Percentiles rank a stretch among this genome's conserved stretches.
Conservation (phyloP, 2,329 filamentous ascomycete genomes). For the Aspergillus amoenus region DNA sequence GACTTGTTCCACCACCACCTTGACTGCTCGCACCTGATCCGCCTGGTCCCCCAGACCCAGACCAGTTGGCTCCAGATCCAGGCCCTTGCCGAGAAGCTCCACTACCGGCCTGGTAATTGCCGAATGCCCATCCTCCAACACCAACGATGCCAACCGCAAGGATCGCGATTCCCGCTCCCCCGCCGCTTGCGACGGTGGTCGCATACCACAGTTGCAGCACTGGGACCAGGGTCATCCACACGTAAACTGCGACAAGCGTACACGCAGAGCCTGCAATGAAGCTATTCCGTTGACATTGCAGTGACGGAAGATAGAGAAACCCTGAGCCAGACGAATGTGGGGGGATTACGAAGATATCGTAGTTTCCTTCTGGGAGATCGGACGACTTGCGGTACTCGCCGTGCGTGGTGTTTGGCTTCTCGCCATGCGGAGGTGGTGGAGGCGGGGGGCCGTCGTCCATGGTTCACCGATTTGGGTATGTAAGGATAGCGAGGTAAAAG, state of each 20-base stretch:
- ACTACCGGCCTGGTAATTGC: constrained; percentile 57
- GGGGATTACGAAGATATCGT: constrained; percentile 96
- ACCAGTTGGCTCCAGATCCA: constrained; percentile 22
- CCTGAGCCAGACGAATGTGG: constrained; percentile 85
- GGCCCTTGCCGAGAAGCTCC: constrained; percentile 20
- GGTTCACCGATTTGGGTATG: constrained; percentile 8
- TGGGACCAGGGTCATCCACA: constrained; percentile 74
- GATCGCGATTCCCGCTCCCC: constrained; percentile 70
- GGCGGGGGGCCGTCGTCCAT: constrained; percentile 57
- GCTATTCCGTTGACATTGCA: constrained; percentile 82
- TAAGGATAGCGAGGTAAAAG: neutral
- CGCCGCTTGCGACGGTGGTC: constrained; percentile 68
- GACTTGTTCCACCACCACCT: constrained; percentile 18
- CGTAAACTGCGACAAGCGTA: constrained; percentile 68
- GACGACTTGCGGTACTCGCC: constrained; percentile 46
- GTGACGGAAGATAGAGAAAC: constrained; percentile 90
- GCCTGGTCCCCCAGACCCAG: constrained; percentile 13
- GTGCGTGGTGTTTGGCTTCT: constrained; percentile 67
- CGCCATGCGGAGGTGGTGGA: constrained; percentile 83
- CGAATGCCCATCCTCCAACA: constrained; percentile 74
- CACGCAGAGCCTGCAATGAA: constrained; percentile 84
- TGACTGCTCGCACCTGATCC: constrained; percentile 7
- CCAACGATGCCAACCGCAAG: constrained; percentile 75
- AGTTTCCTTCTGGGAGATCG: constrained; percentile 82
- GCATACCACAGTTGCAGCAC: constrained; percentile 72